phyloP scores from a whole-genome alignment of 2,329 filamentous ascomycete species.

The Proliferodiscus dingleyae region DNA sequence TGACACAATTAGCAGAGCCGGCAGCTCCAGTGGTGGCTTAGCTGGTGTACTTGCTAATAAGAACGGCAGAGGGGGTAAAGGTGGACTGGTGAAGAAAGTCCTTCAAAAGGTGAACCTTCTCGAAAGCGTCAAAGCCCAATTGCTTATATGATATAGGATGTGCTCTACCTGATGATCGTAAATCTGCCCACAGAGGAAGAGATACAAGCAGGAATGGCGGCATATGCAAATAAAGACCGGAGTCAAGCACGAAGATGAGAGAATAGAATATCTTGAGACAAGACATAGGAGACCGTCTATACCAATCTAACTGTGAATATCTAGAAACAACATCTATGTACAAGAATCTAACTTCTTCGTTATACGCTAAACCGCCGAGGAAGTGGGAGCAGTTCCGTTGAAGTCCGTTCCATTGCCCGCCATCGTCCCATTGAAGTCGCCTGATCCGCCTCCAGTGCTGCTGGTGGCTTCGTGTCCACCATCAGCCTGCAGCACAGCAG shows the following conservation, averaged over 20 bases:
- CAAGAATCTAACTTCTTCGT: too few relatives aligned
- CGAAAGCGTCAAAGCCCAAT: not conserved
- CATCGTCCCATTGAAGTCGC: not conserved
- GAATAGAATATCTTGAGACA: too few relatives aligned
- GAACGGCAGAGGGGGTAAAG: constrained; percentile 14
- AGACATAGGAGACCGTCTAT: too few relatives aligned
- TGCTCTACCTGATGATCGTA: constrained; percentile 47
- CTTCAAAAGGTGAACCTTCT: constrained; percentile 28
- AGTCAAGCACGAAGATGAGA: not conserved
- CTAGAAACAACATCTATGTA: too few relatives aligned
- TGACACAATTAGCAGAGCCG: too few relatives aligned
- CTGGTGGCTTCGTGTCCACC: constrained; percentile 11
- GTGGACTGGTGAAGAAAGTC: constrained; percentile 23
- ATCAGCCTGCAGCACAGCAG: constrained; percentile 15
- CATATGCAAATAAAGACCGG: too few relatives aligned
- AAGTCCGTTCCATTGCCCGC: too few relatives aligned
- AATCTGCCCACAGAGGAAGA: constrained; percentile 42
- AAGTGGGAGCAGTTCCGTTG: constrained; percentile 10
- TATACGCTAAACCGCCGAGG: too few relatives aligned
- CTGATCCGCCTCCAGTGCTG: not conserved
- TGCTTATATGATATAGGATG: constrained; percentile 33
- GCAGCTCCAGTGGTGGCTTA: too few relatives aligned
- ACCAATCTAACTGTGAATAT: too few relatives aligned
- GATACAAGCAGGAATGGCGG: not conserved
- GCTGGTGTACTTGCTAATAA: too few relatives aligned